These are phyloP conservation scores for Trypanosoma boissoni DNA, from an alignment of 208 protist genomes.

Conservation along the genomic window DNA sequence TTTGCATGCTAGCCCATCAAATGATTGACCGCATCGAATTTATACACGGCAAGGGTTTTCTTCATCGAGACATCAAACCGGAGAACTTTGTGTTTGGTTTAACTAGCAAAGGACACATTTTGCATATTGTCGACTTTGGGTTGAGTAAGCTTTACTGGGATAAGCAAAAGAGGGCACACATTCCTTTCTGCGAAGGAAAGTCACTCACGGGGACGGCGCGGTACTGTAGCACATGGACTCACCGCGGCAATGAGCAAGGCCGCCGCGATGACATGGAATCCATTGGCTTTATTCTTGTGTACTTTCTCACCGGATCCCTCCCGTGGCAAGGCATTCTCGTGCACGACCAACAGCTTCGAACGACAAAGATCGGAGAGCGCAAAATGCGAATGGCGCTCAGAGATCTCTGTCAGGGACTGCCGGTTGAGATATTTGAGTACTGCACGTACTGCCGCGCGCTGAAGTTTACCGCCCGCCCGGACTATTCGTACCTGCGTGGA, in stretches of 20 bases:
- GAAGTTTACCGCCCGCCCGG: constrained; percentile 67
- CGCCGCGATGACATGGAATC: constrained; percentile 94
- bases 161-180: constrained; percentile 93
- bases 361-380: constrained; percentile 77
- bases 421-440: constrained; percentile 66
- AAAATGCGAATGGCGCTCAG: constrained; percentile 72
- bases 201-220: constrained; percentile 98
- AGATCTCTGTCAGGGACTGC: constrained; percentile 65
- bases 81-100: constrained; percentile 88
- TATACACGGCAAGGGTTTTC: constrained; percentile 76
- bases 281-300: constrained; percentile 92
- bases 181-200: constrained; percentile 98
- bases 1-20: constrained; percentile 99
- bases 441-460: constrained; percentile 72
- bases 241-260: constrained; percentile 97
- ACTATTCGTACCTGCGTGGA: constrained; percentile 77
- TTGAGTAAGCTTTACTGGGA: constrained; percentile 98
- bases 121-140: constrained; percentile 98
- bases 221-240: constrained; percentile 99
- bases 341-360: constrained; percentile 71
- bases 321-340: constrained; percentile 93
- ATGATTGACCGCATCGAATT: constrained; percentile 89
- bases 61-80: constrained; percentile 90
- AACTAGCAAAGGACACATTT: constrained; percentile 53
- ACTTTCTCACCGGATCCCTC: constrained; percentile 89